Conservation (phyloP, 2,329 filamentous ascomycete genomes). For the Neophaeococcomyces aloes region DNA sequence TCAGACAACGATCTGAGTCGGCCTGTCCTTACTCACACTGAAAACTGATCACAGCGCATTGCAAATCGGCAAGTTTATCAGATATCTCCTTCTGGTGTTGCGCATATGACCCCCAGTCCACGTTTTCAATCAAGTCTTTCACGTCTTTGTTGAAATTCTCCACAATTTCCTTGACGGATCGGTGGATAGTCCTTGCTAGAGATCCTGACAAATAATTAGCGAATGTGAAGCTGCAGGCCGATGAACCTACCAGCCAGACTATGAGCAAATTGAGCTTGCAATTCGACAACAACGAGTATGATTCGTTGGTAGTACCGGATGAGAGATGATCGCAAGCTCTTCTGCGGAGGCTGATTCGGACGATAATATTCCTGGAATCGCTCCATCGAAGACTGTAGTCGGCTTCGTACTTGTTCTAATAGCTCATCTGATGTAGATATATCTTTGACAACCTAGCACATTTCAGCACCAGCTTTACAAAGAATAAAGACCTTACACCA, state of each 20-base stretch:
- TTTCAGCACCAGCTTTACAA: no score
- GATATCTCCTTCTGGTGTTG: not conserved
- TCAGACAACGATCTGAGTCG: no score
- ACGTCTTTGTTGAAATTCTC: not conserved
- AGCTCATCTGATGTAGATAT: no score
- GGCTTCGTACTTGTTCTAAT: no score
- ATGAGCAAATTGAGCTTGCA: not conserved
- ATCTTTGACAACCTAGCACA: slow-evolving; percentile 6
- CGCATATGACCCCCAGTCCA: not conserved
- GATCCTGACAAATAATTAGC: not conserved
- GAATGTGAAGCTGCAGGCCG: not conserved
- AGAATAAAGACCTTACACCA: not conserved
- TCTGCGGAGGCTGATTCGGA: not conserved
- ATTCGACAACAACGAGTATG: not conserved
- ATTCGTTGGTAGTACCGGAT: slow-evolving; percentile 1
- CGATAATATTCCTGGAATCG: not conserved
- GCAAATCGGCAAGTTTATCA: not conserved
- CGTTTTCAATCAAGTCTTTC: not conserved
- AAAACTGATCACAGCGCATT: no score
- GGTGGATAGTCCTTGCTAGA: not conserved
- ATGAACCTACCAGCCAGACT: not conserved
- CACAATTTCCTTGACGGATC: not conserved
- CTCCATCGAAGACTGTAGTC: not conserved
- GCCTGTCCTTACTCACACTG: no score
- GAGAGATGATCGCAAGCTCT: not conserved